Percentiles rank a stretch among this genome's conserved stretches.
These are phyloP conservation scores for Veloboletus limbatus DNA, from an alignment of 1,284 basidiomycete genomes.

Conservation along the genomic window DNA sequence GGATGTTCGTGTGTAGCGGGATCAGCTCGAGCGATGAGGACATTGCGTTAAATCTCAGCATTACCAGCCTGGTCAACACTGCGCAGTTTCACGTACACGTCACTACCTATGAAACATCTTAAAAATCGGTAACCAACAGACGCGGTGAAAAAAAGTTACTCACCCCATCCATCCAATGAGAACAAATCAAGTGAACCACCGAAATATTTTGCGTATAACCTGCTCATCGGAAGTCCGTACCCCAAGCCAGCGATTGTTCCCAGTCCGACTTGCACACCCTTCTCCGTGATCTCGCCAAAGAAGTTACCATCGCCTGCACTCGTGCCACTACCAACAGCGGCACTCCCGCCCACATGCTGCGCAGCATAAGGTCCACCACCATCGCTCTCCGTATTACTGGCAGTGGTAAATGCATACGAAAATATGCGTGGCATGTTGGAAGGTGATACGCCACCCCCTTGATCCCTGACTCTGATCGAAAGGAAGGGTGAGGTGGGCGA, in stretches of 20 bases:
- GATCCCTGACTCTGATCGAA: slow-evolving; percentile 78
- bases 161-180: slow-evolving; percentile 80
- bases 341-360: slow-evolving; percentile 68
- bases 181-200: slow-evolving; percentile 75
- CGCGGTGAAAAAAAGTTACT: slow-evolving; percentile 19
- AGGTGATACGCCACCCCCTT: slow-evolving; percentile 81
- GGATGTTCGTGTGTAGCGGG: not conserved
- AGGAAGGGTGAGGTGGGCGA: slow-evolving; percentile 49
- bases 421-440: slow-evolving; percentile 77
- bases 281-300: slow-evolving; percentile 73
- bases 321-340: slow-evolving; percentile 51
- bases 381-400: slow-evolving; percentile 41
- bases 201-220: slow-evolving; percentile 79
- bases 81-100: slow-evolving; percentile 73
- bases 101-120: slow-evolving; percentile 49
- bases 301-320: slow-evolving; percentile 53
- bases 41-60: slow-evolving; percentile 34
- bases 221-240: slow-evolving; percentile 84
- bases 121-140: slow-evolving; percentile 4
- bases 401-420: slow-evolving; percentile 88
- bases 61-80: slow-evolving; percentile 69
- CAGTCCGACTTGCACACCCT: slow-evolving; percentile 67
- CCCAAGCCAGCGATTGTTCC: slow-evolving; percentile 72
- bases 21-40: not conserved
- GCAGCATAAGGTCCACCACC: slow-evolving; percentile 70